Base-by-base conservation (phyloP, 2,329 filamentous ascomycete species). In the Fusarium graminum region DNA sequence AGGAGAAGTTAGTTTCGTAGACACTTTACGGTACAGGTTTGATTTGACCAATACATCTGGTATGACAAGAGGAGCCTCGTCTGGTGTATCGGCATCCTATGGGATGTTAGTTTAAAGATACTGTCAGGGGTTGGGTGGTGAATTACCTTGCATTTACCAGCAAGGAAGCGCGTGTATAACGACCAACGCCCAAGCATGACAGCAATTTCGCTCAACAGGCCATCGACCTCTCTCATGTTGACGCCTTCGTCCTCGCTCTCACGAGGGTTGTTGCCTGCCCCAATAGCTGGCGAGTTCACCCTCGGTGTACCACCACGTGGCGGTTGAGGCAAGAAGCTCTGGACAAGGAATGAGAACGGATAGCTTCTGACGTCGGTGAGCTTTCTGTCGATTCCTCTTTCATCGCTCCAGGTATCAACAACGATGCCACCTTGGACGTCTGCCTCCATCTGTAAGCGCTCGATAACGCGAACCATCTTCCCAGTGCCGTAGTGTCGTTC, bases 301-400 rank as follows among this genome's bases (percentile, higher is more conserved):
- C 92, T 86, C 4, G 90, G 86, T 3, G 89, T 89, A 3, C 87
- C 87, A 12, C 79, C 77, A 7, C 86, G 82, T 62, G 90, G 90
- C 58, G 92, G 90, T 29, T 86, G 83, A 0, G 92, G 88, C 44
- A 97, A 77, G 76, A 97, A 97, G 80, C 94, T 97, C 78, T 97
- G 94, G 0, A 98, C 94, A 42, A 99, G 81, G 75, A 99, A 99
- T 0, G 94, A 97, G 77, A 97, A 99, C 1, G 95, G 94, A 75
- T 99, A 99, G 54, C 94, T 97, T 80, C 96, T 98, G 77, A 97
- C 92, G 74, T 99, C 95, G 4, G 92, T 98, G 63, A 99, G 82
- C 74, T 91, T 92, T 71, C 94, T 88, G 74, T 94, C 92, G 45
- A 99, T 88, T 60, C 83, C 86, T 59, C 93, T 87, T 74, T 98